Evolutionary conservation across 805 yeast genomes (phyloP).

Genomic region (Ogataea parapolymorpha): DNA sequence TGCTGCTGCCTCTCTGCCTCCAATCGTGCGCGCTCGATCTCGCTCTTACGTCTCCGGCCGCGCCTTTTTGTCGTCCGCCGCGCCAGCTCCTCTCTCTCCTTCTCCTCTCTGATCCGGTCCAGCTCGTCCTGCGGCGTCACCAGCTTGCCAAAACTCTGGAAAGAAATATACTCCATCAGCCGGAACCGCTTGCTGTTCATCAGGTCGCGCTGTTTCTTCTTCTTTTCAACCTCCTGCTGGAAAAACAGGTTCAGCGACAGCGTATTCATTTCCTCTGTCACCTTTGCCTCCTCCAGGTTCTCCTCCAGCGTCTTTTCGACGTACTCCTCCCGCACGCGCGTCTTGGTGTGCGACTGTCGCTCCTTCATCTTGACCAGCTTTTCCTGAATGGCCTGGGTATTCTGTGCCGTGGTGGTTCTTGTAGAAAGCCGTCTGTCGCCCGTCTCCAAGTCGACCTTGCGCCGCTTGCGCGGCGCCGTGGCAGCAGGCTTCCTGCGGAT

Average conservation of each 20-base stretch:
- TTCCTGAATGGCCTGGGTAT: slow-evolving; percentile 71
- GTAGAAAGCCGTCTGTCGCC: slow-evolving; percentile 67
- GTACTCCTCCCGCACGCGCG: slow-evolving; percentile 33
- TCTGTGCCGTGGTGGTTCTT: slow-evolving; percentile 72
- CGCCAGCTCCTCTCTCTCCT: slow-evolving; percentile 33
- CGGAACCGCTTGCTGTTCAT: slow-evolving; percentile 62
- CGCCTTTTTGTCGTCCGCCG: slow-evolving; percentile 34
- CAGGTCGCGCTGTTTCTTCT: slow-evolving; percentile 70
- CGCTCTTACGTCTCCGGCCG: slow-evolving; percentile 39
- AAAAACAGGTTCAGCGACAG: slow-evolving; percentile 71
- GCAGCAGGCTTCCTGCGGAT: slow-evolving; percentile 26
- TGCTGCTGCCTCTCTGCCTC: slow-evolving; percentile 34
- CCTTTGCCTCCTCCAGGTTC: slow-evolving; percentile 74
- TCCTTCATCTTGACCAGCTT: slow-evolving; percentile 67
- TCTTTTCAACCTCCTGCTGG: slow-evolving; percentile 81
- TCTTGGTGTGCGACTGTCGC: slow-evolving; percentile 36
- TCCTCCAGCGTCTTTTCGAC: slow-evolving; percentile 65
- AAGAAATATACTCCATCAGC: slow-evolving; percentile 57
- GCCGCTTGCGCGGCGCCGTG: slow-evolving; percentile 25
- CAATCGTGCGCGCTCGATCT: slow-evolving; percentile 35
- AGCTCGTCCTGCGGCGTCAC: slow-evolving; percentile 66
- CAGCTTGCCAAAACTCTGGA: slow-evolving; percentile 42
- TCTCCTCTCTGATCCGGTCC: slow-evolving; percentile 38
- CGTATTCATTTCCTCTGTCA: slow-evolving; percentile 76
- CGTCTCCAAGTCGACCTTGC: slow-evolving; percentile 19